Percentiles rank a stretch among this genome's conserved stretches.
These are phyloP conservation scores for Epichloe brachyelytri DNA, from an alignment of 2,329 filamentous ascomycete genomes.

Conservation along the genomic window DNA sequence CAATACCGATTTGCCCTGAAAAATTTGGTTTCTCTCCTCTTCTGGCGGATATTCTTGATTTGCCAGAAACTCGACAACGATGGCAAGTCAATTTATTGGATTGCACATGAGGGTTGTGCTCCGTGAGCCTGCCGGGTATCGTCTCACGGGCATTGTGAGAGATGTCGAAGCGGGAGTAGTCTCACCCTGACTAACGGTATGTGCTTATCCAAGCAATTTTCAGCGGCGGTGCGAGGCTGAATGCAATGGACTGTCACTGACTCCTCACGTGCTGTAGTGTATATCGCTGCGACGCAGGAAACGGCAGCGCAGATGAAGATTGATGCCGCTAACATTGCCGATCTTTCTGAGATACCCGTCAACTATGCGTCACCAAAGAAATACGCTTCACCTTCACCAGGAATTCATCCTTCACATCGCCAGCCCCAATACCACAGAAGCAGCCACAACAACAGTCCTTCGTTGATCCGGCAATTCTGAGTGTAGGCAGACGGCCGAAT, in stretches of 20 bases:
- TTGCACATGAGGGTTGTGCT: slow-evolving; percentile 65
- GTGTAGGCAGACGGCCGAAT: slow-evolving; percentile 38
- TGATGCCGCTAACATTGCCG: slow-evolving; percentile 30
- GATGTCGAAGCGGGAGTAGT: slow-evolving; percentile 54
- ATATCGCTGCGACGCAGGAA: slow-evolving; percentile 27
- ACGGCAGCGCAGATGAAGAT: slow-evolving; percentile 32
- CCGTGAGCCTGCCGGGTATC: slow-evolving; percentile 47
- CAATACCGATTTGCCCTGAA: not conserved
- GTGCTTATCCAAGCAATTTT: slow-evolving; percentile 9
- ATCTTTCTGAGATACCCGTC: slow-evolving; percentile 27
- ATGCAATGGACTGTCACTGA: not conserved
- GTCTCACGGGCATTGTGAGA: slow-evolving; percentile 57
- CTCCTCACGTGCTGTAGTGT: slow-evolving; percentile 18
- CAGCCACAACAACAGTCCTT: slow-evolving; percentile 34
- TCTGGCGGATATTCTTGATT: not conserved
- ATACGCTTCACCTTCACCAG: slow-evolving; percentile 14
- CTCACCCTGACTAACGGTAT: slow-evolving; percentile 61
- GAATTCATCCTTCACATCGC: slow-evolving; percentile 4
- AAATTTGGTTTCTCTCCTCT: not conserved
- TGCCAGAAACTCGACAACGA: slow-evolving; percentile 5
- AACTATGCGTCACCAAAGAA: slow-evolving; percentile 17
- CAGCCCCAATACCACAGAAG: slow-evolving; percentile 15
- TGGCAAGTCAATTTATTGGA: slow-evolving; percentile 58
- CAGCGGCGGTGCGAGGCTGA: not conserved
- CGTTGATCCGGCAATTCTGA: slow-evolving; percentile 73